phyloP scores from a whole-genome alignment of 2,329 filamentous ascomycete species.

The Annulohypoxylon truncatum region DNA sequence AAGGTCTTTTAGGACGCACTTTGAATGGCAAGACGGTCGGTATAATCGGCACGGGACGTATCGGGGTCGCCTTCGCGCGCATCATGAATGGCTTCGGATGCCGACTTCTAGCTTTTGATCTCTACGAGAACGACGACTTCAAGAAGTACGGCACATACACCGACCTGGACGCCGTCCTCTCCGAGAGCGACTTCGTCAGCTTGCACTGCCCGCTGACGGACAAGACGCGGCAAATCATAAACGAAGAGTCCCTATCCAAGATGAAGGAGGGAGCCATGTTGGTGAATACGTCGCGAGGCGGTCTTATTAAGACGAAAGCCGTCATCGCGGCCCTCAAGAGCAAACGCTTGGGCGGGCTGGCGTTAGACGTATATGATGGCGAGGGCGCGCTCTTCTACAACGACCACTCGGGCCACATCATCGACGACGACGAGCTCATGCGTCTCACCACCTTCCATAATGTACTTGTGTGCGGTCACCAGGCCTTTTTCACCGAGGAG shows the following conservation, averaged over 20 bases:
- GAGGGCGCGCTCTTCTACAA: constrained; percentile 74
- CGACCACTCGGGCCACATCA: constrained; percentile 72
- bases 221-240: constrained; percentile 70
- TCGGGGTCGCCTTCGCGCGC: constrained; percentile 70
- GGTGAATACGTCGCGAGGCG: constrained; percentile 76
- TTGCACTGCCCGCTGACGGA: constrained; percentile 74
- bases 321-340: constrained; percentile 71
- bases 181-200: constrained; percentile 69
- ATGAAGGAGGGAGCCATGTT: constrained; percentile 72
- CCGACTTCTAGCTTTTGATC: constrained; percentile 70
- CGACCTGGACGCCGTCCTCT: constrained; percentile 65
- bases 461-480: constrained; percentile 74
- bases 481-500: constrained; percentile 76
- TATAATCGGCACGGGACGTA: constrained; percentile 72
- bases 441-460: constrained; percentile 76
- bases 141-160: constrained; percentile 62
- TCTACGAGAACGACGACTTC: constrained; percentile 63
- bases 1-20: constrained; percentile 71
- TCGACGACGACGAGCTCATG: constrained; percentile 74
- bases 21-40: constrained; percentile 74
- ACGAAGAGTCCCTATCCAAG: constrained; percentile 60
- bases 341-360: constrained; percentile 69
- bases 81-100: constrained; percentile 76
- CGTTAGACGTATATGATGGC: constrained; percentile 75
- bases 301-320: constrained; percentile 69